phyloP scores from a whole-genome alignment of 2,329 filamentous ascomycete species.

The Penicillium palitans region DNA sequence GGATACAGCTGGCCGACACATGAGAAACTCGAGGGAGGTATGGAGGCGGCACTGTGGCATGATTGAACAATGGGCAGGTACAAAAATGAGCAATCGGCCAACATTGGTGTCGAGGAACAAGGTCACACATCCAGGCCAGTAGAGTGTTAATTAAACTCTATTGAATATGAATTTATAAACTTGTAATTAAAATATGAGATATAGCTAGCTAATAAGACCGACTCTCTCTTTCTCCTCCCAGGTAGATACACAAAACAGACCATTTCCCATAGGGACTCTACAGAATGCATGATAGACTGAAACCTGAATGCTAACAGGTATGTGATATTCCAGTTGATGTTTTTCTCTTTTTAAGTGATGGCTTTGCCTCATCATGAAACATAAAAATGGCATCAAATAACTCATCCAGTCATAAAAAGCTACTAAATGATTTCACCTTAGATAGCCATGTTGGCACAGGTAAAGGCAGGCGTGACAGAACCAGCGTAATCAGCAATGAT shows the following conservation, averaged over 20 bases:
- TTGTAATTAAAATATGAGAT: too few species aligned
- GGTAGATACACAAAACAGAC: background rate
- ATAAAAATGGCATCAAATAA: background rate
- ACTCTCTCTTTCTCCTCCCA: too few species aligned
- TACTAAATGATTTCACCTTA: conserved; percentile 25
- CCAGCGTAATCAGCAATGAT: conserved; percentile 54
- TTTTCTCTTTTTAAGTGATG: background rate
- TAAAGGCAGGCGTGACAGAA: conserved; percentile 49
- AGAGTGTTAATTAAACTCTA: too few species aligned
- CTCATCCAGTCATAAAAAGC: background rate
- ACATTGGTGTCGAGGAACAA: too few species aligned
- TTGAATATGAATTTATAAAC: too few species aligned
- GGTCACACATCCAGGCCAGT: too few species aligned
- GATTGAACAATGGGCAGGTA: too few species aligned
- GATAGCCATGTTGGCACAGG: conserved; percentile 52
- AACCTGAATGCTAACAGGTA: background rate
- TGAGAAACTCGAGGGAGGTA: too few species aligned
- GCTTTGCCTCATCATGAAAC: background rate
- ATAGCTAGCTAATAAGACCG: too few species aligned
- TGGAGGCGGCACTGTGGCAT: too few species aligned
- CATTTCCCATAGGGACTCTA: background rate
- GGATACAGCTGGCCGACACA: too few species aligned
- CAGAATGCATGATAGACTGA: background rate
- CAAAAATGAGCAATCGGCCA: too few species aligned
- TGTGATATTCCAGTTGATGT: background rate